Conservation (phyloP, 2,329 filamentous ascomycete genomes). For the Monilinia polystroma region DNA sequence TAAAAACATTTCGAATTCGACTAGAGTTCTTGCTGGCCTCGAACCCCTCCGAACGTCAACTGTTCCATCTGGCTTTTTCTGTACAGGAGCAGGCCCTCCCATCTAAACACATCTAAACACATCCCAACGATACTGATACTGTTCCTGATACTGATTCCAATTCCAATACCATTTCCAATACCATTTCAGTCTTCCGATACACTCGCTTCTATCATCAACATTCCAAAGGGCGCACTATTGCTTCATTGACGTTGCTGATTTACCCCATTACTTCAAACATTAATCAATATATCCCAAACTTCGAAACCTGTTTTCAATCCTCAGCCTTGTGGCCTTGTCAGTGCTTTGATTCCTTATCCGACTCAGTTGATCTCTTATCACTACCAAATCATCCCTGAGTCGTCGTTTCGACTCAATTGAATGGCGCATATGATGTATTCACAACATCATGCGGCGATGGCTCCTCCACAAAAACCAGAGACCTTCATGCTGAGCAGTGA, state of each 20-base stretch:
- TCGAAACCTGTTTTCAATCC: conserved; percentile 25
- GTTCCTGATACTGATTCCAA: background rate
- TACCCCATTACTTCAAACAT: conserved; percentile 21
- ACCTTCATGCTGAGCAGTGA: conserved; percentile 98
- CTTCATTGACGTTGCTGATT: conserved; percentile 38
- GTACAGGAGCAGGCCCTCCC: conserved; percentile 40
- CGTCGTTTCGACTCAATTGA: conserved; percentile 39
- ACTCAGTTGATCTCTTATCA: conserved; percentile 30
- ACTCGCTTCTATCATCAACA: conserved; percentile 35
- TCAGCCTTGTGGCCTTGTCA: conserved; percentile 32
- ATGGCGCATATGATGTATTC: conserved; percentile 64
- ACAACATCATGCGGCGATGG: conserved; percentile 77
- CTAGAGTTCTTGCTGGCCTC: conserved; percentile 41
- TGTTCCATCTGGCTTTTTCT: conserved; percentile 39
- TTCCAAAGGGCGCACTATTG: conserved; percentile 31
- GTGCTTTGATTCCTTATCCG: conserved; percentile 36
- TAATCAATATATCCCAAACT: conserved; percentile 24
- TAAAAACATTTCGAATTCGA: conserved; percentile 1
- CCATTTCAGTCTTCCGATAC: conserved; percentile 27
- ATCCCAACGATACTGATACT: conserved; percentile 4
- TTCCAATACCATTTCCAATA: background rate
- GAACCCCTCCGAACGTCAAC: conserved; percentile 40
- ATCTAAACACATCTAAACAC: conserved; percentile 23
- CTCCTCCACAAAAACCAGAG: conserved; percentile 91
- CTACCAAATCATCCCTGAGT: conserved; percentile 24